These are phyloP conservation scores for Ophiostoma angusticollis DNA, from an alignment of 2,329 filamentous ascomycete genomes.

Conservation along the genomic window DNA sequence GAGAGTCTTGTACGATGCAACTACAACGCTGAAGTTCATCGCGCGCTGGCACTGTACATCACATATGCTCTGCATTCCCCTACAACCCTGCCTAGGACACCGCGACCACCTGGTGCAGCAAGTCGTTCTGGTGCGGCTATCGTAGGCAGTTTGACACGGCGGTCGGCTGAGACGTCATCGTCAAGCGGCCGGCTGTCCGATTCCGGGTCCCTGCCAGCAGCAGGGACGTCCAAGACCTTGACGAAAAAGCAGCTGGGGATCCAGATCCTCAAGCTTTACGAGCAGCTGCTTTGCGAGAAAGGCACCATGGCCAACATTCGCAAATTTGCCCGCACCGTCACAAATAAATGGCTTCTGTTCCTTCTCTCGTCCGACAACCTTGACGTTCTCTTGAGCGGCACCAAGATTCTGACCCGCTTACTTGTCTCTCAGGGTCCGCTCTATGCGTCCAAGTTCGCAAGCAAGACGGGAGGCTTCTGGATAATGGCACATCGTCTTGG, in stretches of 20 bases:
- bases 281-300: slow-evolving; percentile 63
- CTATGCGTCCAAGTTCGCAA: slow-evolving; percentile 74
- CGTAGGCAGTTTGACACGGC: not conserved
- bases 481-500: slow-evolving; percentile 74
- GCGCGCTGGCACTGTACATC: slow-evolving; percentile 80
- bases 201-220: not conserved
- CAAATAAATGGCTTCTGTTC: slow-evolving; percentile 93
- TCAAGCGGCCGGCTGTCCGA: not conserved
- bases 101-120: slow-evolving; percentile 24
- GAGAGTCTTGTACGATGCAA: slow-evolving; percentile 68
- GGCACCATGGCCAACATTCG: slow-evolving; percentile 56
- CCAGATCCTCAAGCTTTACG: slow-evolving; percentile 64
- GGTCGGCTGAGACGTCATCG: slow-evolving; percentile 5
- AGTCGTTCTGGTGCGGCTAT: slow-evolving; percentile 2
- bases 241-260: slow-evolving; percentile 61
- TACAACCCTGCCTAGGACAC: slow-evolving; percentile 36
- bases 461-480: slow-evolving; percentile 74
- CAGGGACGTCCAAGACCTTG: slow-evolving; percentile 26
- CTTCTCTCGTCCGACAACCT: slow-evolving; percentile 77
- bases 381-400: slow-evolving; percentile 67
- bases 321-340: slow-evolving; percentile 88
- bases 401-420: slow-evolving; percentile 71
- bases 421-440: slow-evolving; percentile 67
- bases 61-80: slow-evolving; percentile 68
- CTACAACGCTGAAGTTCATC: slow-evolving; percentile 71